Percentiles rank a stretch among this genome's conserved stretches.
phyloP scores from a whole-genome alignment of 495 filamentous ascomycete genomes.

The Extremus antarcticus region DNA sequence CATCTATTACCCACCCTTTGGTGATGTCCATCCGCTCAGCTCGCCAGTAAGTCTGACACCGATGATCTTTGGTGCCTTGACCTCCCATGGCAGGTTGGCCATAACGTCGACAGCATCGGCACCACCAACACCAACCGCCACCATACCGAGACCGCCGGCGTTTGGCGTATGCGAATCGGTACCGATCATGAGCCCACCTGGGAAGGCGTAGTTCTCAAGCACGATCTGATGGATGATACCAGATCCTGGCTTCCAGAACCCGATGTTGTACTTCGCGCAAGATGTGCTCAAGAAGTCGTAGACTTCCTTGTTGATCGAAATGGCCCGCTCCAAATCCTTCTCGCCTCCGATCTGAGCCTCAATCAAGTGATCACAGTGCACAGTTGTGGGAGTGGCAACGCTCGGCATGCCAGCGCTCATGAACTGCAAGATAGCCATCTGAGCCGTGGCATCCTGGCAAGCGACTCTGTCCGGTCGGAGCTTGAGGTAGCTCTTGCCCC shows the following conservation, averaged over 20 bases:
- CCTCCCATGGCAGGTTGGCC: constrained; percentile 94
- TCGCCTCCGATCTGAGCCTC: constrained; percentile 90
- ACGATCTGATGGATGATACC: constrained; percentile 99
- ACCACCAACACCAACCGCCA: constrained; percentile 95
- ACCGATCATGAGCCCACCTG: constrained; percentile 94
- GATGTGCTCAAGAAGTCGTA: constrained; percentile 94
- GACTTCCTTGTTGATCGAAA: constrained; percentile 97
- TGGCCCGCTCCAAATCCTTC: constrained; percentile 86
- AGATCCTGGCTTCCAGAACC: constrained; percentile 97
- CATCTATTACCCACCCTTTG: constrained; percentile 60
- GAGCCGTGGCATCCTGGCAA: constrained; percentile 98
- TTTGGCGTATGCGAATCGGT: constrained; percentile 99
- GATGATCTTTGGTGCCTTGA: constrained; percentile 96
- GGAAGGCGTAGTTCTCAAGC: constrained; percentile 98
- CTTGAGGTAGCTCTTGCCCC: constrained; percentile 88
- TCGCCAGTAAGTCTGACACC: constrained; percentile 88
- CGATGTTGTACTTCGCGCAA: constrained; percentile 98
- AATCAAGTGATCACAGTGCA: constrained; percentile 99
- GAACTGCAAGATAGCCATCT: constrained; percentile 99
- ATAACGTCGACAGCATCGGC: constrained; percentile 98
- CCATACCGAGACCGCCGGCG: constrained; percentile 92
- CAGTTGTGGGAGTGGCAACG: constrained; percentile 89
- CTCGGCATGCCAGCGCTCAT: constrained; percentile 96
- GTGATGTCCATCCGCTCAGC: constrained; percentile 85
- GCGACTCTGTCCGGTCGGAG: constrained; percentile 95